Evolutionary conservation across 2,329 filamentous ascomycete genomes (phyloP), one percentile per base, ranked within the genome.

Genomic region (Hortaea sp.): DNA sequence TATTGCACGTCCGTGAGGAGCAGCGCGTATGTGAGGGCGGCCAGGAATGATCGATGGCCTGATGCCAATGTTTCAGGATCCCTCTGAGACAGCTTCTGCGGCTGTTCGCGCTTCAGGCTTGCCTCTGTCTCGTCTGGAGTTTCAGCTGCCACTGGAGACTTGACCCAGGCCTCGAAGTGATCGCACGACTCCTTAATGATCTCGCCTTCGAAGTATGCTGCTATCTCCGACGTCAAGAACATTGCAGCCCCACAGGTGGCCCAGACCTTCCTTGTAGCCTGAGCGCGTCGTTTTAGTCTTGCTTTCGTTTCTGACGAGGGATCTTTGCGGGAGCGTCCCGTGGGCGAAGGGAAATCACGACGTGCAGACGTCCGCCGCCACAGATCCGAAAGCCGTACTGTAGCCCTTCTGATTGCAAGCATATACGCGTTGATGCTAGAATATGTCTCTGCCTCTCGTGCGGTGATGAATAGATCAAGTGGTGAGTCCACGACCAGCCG

Each of bases 181-280:
- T 82, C 77, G 79, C 88, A 95, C 1, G 87, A 81, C 30, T 82
- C 81, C 49, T 82, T 79, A 10, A 95, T 82, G 5, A 97, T 82
- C 60, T 95, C 88, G 1, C 85, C 87, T 63, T 95, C 90, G 39
- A 97, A 80, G 58, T 94, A 97, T 3, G 81, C 81, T 54, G 90
- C 85, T 10, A 87, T 83, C 62, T 95, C 89, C 0, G 85, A 87
- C 3, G 97, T 73, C 55, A 97, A 85, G 67, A 95, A 95, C 4
- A 94, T 78, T 1, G 87, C 84, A 2, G 88, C 85, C 59, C 85
- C 88, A 55, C 85, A 84, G 0, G 87, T 94, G 0, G 88, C 90
- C 92, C 92, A 98, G 1, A 90, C 78, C 52, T 81, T 84, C 11
- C 92, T 80, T 75, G 94, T 84, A 0, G 78, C 75, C 31, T 74